phyloP scores from a whole-genome alignment of 805 yeast genomes.

The Teunomyces tritomae region DNA sequence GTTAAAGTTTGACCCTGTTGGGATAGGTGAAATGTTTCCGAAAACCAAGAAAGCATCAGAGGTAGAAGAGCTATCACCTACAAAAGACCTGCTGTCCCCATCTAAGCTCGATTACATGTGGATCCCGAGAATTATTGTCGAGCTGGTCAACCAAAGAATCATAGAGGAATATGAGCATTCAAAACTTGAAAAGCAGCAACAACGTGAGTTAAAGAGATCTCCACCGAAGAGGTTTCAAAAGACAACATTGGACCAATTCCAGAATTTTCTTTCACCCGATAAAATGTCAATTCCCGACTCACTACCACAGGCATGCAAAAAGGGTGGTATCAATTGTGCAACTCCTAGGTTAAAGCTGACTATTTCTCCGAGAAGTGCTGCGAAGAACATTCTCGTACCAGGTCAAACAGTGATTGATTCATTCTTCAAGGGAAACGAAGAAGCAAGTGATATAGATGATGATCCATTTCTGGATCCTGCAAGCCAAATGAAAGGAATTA shows the following conservation, averaged over 20 bases:
- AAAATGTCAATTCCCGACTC: background rate
- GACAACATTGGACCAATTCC: conserved; percentile 24
- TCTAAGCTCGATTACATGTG: conserved; percentile 12
- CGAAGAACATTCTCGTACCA: background rate
- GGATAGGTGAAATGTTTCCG: conserved; percentile 11
- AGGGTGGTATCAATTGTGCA: background rate
- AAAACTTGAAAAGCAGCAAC: conserved; percentile 11
- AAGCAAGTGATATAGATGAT: conserved; percentile 4
- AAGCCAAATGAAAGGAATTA: background rate
- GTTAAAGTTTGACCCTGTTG: conserved; percentile 15
- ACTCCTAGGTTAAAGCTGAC: background rate
- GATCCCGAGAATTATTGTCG: conserved; percentile 20
- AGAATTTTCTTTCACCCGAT: conserved; percentile 9
- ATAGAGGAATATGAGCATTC: conserved; percentile 11
- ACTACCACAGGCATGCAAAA: background rate
- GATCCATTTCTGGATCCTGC: background rate
- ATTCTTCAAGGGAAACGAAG: background rate
- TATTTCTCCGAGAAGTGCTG: background rate
- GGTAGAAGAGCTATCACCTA: conserved; percentile 1
- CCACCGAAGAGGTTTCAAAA: conserved; percentile 12
- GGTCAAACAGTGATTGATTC: conserved; percentile 2
- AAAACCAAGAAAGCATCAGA: conserved; percentile 8
- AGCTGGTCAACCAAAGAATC: conserved; percentile 12
- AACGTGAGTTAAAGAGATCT: conserved; percentile 10
- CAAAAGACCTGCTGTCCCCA: background rate